These are phyloP conservation scores for Phytopythium helicoides DNA, from an alignment of 352 stramenopile genomes.

Conservation along the genomic window DNA sequence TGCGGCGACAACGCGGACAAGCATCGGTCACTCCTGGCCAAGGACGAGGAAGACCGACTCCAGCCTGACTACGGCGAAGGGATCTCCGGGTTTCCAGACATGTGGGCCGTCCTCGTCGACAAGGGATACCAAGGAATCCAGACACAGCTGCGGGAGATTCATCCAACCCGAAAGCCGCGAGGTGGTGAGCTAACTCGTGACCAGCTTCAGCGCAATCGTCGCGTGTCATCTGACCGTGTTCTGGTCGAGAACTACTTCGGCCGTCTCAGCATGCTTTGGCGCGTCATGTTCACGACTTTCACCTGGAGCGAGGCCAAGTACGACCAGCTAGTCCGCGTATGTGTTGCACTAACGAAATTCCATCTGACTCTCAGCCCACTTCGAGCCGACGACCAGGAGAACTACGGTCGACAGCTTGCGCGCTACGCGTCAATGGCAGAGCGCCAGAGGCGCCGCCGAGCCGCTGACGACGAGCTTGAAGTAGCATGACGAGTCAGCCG, in stretches of 20 bases:
- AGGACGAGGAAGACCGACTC: neutral
- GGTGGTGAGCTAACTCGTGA: constrained; percentile 6
- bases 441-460: neutral
- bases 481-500: neutral
- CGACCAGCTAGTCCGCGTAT: constrained; percentile 13
- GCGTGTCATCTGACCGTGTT: constrained; percentile 14
- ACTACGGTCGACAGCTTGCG: constrained; percentile 10
- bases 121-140: constrained; percentile 9
- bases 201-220: constrained; percentile 11
- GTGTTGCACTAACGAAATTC: constrained; percentile 20
- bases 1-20: constrained; percentile 3
- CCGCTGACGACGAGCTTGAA: neutral
- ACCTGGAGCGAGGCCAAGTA: constrained; percentile 13
- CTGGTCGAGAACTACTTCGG: constrained; percentile 19
- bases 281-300: constrained; percentile 13
- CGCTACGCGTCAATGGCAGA: constrained; percentile 12
- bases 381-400: constrained; percentile 9
- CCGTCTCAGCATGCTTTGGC: constrained; percentile 12
- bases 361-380: constrained; percentile 11
- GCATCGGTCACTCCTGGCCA: constrained; percentile 5
- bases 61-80: constrained; percentile 8
- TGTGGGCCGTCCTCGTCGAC: constrained; percentile 1
- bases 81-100: neutral
- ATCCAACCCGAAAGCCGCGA: neutral
- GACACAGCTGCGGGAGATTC: constrained; percentile 3